Conservation (phyloP, 805 yeast genomes). For the Scheffersomyces lignosus region DNA sequence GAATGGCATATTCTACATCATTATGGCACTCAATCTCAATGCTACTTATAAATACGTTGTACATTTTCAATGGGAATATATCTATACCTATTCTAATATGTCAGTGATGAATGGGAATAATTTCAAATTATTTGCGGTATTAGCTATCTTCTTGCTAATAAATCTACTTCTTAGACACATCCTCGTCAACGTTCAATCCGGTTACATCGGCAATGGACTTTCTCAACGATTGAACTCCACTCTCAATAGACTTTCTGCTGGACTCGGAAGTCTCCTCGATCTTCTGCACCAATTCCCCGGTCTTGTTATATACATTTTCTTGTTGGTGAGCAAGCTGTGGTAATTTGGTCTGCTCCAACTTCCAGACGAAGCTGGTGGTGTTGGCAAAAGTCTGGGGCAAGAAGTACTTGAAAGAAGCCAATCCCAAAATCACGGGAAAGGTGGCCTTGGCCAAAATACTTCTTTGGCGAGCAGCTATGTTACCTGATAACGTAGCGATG, state of each 20-base stretch:
- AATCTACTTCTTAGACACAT: conserved; percentile 49
- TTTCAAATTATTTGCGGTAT: neutral
- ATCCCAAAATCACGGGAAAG: conserved; percentile 61
- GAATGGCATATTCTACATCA: too few species aligned
- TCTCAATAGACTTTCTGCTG: conserved; percentile 37
- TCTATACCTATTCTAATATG: too few species aligned
- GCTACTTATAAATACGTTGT: too few species aligned
- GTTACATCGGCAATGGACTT: conserved; percentile 52
- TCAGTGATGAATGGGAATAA: too few species aligned
- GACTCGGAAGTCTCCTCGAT: conserved; percentile 44
- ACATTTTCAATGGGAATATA: too few species aligned
- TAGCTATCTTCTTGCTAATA: conserved; percentile 1
- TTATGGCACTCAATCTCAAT: too few species aligned
- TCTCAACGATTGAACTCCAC: conserved; percentile 39
- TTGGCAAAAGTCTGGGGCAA: conserved; percentile 72
- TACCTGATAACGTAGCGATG: conserved; percentile 70
- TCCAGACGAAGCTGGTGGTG: conserved; percentile 57
- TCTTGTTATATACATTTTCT: conserved; percentile 44
- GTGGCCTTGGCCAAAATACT: conserved; percentile 53
- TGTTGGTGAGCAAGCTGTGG: conserved; percentile 70
- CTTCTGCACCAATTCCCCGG: conserved; percentile 44
- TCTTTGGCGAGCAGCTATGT: conserved; percentile 69
- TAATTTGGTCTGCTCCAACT: conserved; percentile 55
- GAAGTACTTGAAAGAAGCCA: conserved; percentile 63
- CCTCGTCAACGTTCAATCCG: conserved; percentile 69